Conservation (phyloP, 345 rosid species). For the Kernera saxatilis region DNA sequence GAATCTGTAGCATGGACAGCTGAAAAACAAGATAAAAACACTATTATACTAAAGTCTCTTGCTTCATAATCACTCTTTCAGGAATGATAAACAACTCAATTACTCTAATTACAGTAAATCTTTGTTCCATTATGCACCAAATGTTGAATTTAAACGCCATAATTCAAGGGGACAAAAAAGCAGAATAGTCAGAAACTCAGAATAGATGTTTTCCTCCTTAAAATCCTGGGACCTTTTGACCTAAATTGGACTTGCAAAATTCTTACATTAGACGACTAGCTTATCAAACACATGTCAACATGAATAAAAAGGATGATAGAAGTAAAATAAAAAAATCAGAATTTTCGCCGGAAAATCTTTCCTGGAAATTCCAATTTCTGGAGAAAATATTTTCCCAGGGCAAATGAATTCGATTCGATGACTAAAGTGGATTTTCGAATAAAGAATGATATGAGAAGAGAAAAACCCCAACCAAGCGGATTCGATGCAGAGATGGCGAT, state of each 20-base stretch:
- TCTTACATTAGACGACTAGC: neutral
- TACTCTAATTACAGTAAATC: neutral
- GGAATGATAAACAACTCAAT: neutral
- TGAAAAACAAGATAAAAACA: slow-evolving; percentile 36
- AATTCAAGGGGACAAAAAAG: neutral
- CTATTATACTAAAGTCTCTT: neutral
- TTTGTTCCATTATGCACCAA: neutral
- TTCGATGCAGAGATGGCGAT: slow-evolving; percentile 71
- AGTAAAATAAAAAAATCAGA: neutral
- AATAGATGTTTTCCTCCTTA: neutral
- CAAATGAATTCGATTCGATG: neutral
- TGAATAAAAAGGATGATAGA: neutral
- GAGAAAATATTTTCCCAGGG: neutral
- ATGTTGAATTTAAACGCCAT: neutral
- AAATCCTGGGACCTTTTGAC: neutral
- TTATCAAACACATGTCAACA: neutral
- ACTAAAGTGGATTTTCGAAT: neutral
- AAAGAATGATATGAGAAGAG: neutral
- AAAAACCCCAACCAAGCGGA: slow-evolving; percentile 60
- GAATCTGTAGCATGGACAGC: slow-evolving; percentile 90
- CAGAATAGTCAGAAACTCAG: neutral
- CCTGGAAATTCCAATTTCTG: neutral
- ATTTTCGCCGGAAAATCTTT: neutral
- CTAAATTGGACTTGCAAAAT: neutral
- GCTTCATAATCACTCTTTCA: slow-evolving; percentile 9